Evolutionary conservation across 176 grass and related monocot species (phyloP).

Genomic region (Juncus inflexus): DNA sequence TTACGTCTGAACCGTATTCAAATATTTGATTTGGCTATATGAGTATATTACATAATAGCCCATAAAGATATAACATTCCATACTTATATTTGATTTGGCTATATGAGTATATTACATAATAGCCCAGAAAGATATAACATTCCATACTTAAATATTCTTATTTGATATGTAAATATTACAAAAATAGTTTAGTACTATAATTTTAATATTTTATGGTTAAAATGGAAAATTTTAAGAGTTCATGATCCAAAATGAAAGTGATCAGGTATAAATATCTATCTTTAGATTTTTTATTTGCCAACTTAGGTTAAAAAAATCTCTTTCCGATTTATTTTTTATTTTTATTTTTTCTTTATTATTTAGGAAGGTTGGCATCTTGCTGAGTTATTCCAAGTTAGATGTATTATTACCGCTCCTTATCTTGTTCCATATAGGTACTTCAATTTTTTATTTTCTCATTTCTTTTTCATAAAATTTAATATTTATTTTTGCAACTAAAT

Average conservation of each 20-base stretch:
- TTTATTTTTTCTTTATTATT: constrained; percentile 16
- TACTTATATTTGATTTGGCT: background rate
- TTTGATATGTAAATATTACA: background rate
- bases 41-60: background rate
- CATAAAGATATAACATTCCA: background rate
- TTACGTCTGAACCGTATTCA: too few species aligned
- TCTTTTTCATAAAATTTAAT: constrained; percentile 9
- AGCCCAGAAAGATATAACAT: background rate
- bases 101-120: background rate
- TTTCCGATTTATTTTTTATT: constrained; percentile 2
- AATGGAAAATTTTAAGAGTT: background rate
- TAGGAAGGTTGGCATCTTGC: constrained; percentile 99
- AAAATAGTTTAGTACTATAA: background rate
- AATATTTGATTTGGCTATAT: background rate
- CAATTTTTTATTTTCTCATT: background rate
- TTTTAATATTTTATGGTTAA: constrained; percentile 4
- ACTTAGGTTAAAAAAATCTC: background rate
- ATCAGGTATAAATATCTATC: too few species aligned
- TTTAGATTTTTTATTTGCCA: too few species aligned
- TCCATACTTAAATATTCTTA: constrained; percentile 6
- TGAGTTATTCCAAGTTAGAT: constrained; percentile 74
- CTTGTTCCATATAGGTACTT: constrained; percentile 86
- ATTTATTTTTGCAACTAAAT: constrained; percentile 10
- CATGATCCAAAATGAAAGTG: background rate
- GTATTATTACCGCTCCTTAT: constrained; percentile 77